Percentiles rank a stretch among this genome's conserved stretches.
Evolutionary conservation across 257 asterid species (phyloP).

Genomic region (Agastache rugosa): DNA sequence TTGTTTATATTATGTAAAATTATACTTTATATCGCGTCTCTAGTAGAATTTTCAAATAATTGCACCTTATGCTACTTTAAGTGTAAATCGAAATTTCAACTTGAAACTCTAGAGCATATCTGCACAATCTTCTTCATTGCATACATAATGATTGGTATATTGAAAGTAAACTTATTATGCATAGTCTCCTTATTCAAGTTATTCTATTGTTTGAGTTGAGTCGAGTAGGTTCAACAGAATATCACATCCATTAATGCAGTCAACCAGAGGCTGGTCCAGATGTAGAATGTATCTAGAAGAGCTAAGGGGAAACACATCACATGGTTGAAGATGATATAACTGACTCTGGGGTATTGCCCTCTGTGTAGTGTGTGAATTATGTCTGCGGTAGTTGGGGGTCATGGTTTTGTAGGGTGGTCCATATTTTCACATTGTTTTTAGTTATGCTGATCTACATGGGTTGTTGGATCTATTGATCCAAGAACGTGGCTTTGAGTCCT

Average conservation of each 20-base stretch:
- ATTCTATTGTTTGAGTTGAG: neutral
- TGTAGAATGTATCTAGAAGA: conserved; percentile 32
- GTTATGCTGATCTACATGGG: conserved; percentile 45
- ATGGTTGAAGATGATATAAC: conserved; percentile 43
- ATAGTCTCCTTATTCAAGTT: neutral
- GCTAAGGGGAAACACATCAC: conserved; percentile 45
- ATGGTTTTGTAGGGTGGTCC: conserved; percentile 39
- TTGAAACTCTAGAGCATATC: conserved; percentile 5
- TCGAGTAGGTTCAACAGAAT: conserved; percentile 9
- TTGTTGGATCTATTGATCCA: conserved; percentile 52
- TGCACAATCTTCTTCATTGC: neutral
- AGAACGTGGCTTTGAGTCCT: conserved; percentile 29
- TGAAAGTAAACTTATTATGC: neutral
- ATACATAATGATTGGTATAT: neutral
- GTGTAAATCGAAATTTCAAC: neutral
- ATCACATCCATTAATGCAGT: conserved; percentile 24
- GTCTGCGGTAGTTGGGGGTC: conserved; percentile 34
- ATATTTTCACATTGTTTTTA: conserved; percentile 32
- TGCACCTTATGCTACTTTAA: conserved; percentile 6
- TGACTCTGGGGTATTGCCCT: conserved; percentile 36
- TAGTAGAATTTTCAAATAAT: conserved; percentile 10
- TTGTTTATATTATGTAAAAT: conserved; percentile 10
- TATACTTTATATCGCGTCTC: neutral
- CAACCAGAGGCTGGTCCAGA: conserved; percentile 21
- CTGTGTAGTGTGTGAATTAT: conserved; percentile 34